phyloP scores from a whole-genome alignment of 257 asterid species.

The Solanum gandarillasii region DNA sequence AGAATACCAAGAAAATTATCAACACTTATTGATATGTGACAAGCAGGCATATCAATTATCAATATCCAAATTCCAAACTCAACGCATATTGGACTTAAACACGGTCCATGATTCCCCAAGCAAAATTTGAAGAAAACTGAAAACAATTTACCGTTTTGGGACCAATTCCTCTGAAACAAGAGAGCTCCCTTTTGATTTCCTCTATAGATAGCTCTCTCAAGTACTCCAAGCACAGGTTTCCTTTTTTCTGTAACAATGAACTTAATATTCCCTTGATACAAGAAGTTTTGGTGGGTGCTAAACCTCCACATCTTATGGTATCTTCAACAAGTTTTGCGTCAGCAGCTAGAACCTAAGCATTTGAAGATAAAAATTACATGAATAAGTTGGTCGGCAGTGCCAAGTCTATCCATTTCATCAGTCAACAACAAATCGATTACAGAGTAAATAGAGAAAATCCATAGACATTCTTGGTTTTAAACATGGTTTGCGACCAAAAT shows the following conservation, averaged over 20 bases:
- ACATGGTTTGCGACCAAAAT: neutral
- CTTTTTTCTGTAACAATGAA: slow-evolving; percentile 43
- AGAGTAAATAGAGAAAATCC: neutral
- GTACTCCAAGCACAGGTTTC: slow-evolving; percentile 77
- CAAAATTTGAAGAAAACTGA: neutral
- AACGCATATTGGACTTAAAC: neutral
- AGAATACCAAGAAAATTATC: neutral
- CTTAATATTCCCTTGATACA: slow-evolving; percentile 64
- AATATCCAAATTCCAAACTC: neutral
- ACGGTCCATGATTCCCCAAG: neutral
- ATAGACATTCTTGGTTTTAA: neutral
- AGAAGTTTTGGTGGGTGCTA: slow-evolving; percentile 67
- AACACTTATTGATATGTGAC: neutral
- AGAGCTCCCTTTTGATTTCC: slow-evolving; percentile 70
- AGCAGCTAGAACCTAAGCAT: slow-evolving; percentile 64
- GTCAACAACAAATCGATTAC: neutral
- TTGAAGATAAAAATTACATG: neutral
- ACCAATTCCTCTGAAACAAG: slow-evolving; percentile 72
- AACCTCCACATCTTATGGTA: slow-evolving; percentile 87
- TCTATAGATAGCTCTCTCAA: slow-evolving; percentile 52
- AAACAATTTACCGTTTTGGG: slow-evolving; percentile 62
- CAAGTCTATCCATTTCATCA: neutral
- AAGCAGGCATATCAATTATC: neutral
- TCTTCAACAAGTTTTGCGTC: slow-evolving; percentile 52
- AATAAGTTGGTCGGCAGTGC: neutral